phyloP scores from a whole-genome alignment of 1,284 basidiomycete genomes.

The Ganoderma meredithae region DNA sequence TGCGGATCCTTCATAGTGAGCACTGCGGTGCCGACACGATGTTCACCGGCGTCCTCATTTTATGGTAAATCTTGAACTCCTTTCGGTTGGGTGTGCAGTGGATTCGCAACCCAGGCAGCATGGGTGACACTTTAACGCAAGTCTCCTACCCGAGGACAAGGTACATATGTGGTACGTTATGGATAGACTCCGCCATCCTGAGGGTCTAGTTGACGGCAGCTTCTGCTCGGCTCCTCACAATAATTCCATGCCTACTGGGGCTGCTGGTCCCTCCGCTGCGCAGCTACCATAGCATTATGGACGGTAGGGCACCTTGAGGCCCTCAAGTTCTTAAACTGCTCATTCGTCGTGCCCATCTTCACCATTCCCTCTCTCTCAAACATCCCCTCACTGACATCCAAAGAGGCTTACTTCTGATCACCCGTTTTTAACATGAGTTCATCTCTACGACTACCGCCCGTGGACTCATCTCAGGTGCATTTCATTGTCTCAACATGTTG shows the following conservation, averaged over 20 bases:
- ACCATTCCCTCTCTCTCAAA: not conserved
- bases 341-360: not conserved
- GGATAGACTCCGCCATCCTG: not conserved
- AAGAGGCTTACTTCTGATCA: not conserved
- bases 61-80: not conserved
- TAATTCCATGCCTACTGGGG: not conserved
- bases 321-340: not conserved
- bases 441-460: not conserved
- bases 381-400: not conserved
- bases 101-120: not conserved
- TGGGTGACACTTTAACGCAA: not conserved
- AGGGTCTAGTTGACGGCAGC: not conserved
- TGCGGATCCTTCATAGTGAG: not conserved
- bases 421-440: not conserved
- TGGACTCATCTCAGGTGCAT: not conserved
- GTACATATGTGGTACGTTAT: not conserved
- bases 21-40: not conserved
- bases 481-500: not conserved
- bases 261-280: not conserved
- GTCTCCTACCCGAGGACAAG: not conserved
- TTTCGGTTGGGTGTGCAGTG: not conserved
- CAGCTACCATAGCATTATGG: not conserved
- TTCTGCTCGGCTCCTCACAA: not conserved
- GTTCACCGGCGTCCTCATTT: not conserved
- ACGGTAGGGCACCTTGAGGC: not conserved